Conservation (phyloP, 1,284 basidiomycete genomes). For the Hymenochaete sp. region DNA sequence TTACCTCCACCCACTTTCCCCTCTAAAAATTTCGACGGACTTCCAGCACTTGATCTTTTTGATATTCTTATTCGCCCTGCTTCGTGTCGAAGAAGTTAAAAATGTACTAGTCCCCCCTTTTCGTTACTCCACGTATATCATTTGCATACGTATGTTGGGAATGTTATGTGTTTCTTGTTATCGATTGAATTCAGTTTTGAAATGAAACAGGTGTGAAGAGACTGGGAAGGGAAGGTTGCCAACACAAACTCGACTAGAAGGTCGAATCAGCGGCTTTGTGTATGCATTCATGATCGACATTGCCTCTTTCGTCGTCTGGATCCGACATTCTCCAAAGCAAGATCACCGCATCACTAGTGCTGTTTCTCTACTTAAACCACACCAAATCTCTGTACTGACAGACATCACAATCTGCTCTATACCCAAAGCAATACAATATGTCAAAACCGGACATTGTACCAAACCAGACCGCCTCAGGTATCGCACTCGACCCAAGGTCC, state of each 20-base stretch:
- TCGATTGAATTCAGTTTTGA: too few species aligned
- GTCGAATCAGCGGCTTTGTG: too few species aligned
- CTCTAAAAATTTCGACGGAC: not conserved
- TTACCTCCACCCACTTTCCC: not conserved
- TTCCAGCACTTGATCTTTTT: not conserved
- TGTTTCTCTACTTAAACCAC: not conserved
- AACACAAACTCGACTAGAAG: too few species aligned
- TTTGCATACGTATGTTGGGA: too few species aligned
- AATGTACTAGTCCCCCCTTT: not conserved
- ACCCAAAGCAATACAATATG: conserved; percentile 37
- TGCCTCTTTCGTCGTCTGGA: too few species aligned
- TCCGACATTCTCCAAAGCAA: too few species aligned
- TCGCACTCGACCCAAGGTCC: conserved; percentile 74
- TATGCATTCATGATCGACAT: too few species aligned
- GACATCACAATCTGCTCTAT: not conserved
- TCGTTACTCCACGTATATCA: too few species aligned
- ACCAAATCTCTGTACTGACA: too few species aligned
- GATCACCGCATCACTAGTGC: not conserved
- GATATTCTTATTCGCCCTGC: not conserved
- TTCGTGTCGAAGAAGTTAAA: not conserved
- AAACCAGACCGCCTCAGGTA: conserved; percentile 65
- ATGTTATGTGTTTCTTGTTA: too few species aligned
- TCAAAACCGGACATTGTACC: conserved; percentile 70
- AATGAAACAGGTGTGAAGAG: too few species aligned
- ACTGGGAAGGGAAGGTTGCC: too few species aligned